Evolutionary conservation across 1,139 yeast genomes (phyloP).

Genomic region (Geotrichum histeridarum): DNA sequence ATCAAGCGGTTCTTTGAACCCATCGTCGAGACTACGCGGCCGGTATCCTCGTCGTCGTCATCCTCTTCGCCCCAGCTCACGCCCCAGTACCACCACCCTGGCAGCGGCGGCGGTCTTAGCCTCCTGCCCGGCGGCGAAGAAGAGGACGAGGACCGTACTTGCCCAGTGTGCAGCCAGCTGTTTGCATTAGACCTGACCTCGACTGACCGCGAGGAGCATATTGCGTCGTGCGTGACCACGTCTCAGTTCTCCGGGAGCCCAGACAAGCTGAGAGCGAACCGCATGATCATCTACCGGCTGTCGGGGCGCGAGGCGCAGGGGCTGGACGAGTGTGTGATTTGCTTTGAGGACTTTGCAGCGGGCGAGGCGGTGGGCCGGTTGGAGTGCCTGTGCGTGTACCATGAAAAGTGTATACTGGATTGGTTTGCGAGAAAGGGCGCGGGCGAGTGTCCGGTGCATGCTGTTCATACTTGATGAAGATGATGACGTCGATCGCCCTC

Average conservation of each 20-base stretch:
- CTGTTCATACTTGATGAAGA: constrained; percentile 42
- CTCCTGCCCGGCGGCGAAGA: not conserved
- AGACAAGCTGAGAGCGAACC: constrained; percentile 48
- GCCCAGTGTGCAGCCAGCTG: constrained; percentile 10
- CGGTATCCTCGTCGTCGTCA: not conserved
- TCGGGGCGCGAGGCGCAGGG: constrained; percentile 42
- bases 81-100: constrained; percentile 9
- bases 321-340: constrained; percentile 75
- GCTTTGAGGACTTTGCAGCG: constrained; percentile 79
- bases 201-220: constrained; percentile 57
- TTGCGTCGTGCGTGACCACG: constrained; percentile 58
- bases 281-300: constrained; percentile 80
- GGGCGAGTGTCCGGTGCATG: constrained; percentile 83
- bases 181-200: constrained; percentile 32
- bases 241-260: constrained; percentile 68
- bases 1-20: constrained; percentile 10
- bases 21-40: constrained; percentile 13
- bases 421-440: constrained; percentile 87
- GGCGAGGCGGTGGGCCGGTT: constrained; percentile 88
- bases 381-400: constrained; percentile 92
- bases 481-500: not conserved
- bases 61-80: no score
- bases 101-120: constrained; percentile 23
- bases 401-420: constrained; percentile 78
- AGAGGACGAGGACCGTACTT: constrained; percentile 30